Conservation (phyloP, 148 eudicot genomes). For the Fallopia convolvulus region DNA sequence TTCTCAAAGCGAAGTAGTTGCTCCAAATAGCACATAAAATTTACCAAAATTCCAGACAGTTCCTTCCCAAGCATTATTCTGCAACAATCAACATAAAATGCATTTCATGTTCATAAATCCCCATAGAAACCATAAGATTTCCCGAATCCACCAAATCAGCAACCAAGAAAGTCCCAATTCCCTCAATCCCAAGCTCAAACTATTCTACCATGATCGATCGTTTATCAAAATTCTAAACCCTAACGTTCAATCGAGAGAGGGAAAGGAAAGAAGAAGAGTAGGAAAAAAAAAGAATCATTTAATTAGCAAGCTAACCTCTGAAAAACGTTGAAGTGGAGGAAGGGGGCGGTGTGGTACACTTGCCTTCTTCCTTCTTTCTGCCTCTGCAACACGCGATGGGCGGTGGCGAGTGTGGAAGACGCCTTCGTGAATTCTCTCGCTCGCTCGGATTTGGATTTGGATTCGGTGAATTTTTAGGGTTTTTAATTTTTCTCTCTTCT, state of each 20-base stretch:
- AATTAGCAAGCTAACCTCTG: not conserved
- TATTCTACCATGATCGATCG: not conserved
- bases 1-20: not conserved
- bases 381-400: conserved; percentile 50
- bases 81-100: not conserved
- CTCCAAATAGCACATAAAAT: not conserved
- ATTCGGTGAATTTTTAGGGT: conserved; percentile 24
- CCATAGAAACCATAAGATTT: not conserved
- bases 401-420: conserved; percentile 31
- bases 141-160: not conserved
- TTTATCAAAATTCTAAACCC: not conserved
- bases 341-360: conserved; percentile 9
- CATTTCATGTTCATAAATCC: not conserved
- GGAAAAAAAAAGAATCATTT: not conserved
- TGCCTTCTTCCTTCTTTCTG: not conserved
- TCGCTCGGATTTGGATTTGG: conserved; percentile 11
- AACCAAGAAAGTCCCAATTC: not conserved
- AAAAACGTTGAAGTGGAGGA: conserved; percentile 2
- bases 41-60: not conserved
- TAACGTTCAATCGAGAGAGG: not conserved
- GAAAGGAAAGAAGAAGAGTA: not conserved
- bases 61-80: not conserved
- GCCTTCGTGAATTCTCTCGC: not conserved
- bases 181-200: not conserved
- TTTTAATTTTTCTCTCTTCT: conserved; percentile 11